phyloP scores from a whole-genome alignment of 2,329 filamentous ascomycete species.

The Macrophomina pseudophaseolina region DNA sequence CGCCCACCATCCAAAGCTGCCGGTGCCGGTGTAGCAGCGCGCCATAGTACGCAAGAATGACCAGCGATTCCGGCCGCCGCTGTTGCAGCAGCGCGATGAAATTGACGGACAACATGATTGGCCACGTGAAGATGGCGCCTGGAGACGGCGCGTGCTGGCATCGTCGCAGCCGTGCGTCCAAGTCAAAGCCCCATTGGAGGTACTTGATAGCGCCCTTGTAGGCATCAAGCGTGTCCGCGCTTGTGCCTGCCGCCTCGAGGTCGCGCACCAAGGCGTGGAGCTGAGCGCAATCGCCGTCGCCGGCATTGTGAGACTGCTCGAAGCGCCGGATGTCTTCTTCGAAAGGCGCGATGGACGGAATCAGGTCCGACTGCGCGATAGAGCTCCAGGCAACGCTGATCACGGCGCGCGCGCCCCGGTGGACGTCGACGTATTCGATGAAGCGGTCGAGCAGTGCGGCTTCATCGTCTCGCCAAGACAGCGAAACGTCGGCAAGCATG shows the following conservation, averaged over 20 bases:
- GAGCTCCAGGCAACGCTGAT: not conserved
- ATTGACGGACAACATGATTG: not conserved
- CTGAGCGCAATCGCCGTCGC: not conserved
- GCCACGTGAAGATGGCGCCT: not conserved
- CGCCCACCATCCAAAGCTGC: not conserved
- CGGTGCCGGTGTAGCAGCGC: not conserved
- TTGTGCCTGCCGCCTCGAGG: no score
- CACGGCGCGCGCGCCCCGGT: not conserved
- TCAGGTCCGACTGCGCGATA: not conserved
- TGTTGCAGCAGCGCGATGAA: not conserved
- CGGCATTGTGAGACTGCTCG: no score
- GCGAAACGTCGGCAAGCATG: not conserved
- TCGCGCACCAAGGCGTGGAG: not conserved
- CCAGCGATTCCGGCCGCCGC: not conserved
- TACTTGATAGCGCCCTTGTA: not conserved
- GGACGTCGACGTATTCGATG: not conserved
- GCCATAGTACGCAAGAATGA: not conserved
- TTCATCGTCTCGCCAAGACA: not conserved
- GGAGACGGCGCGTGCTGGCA: not conserved
- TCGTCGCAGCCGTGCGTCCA: not conserved
- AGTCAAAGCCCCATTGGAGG: not conserved
- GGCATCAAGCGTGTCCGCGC: accelerated
- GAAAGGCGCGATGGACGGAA: not conserved
- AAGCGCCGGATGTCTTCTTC: not conserved
- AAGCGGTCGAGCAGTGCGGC: not conserved